These are phyloP conservation scores for Lentinula aciculospora DNA, from an alignment of 768 basidiomycete species.

Conservation along the genomic window DNA sequence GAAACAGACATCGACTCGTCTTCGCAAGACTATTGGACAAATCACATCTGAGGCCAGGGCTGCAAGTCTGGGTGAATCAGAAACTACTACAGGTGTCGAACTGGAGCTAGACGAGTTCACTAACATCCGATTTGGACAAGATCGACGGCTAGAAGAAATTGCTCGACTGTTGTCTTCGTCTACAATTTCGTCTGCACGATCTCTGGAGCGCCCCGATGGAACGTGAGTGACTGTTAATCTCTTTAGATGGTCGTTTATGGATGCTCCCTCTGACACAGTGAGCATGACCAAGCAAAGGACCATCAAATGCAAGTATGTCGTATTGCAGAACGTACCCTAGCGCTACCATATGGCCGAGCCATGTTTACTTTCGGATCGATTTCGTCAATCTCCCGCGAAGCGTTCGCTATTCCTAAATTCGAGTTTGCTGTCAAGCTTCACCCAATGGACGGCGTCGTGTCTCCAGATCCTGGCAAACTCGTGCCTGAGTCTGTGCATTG, in stretches of 20 bases:
- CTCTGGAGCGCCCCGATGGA: conserved; percentile 62
- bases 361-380: conserved; percentile 89
- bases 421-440: conserved; percentile 72
- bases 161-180: conserved; percentile 87
- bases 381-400: conserved; percentile 69
- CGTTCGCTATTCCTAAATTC: conserved; percentile 73
- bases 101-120: conserved; percentile 69
- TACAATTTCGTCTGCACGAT: conserved; percentile 54
- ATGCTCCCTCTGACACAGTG: conserved; percentile 41
- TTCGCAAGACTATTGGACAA: conserved; percentile 44
- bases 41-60: conserved; percentile 46
- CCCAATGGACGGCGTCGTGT: conserved; percentile 59
- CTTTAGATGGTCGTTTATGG: background rate
- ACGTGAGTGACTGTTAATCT: conserved; percentile 40
- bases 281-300: conserved; percentile 82
- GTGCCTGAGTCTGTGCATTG: conserved; percentile 69
- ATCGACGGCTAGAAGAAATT: conserved; percentile 87
- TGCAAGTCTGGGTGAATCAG: conserved; percentile 49
- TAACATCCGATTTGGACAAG: conserved; percentile 84
- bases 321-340: conserved; percentile 84
- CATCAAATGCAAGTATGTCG: conserved; percentile 78
- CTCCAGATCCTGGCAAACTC: conserved; percentile 71
- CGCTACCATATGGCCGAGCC: conserved; percentile 84
- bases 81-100: conserved; percentile 65
- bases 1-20: conserved; percentile 43